phyloP scores from a whole-genome alignment of 1,284 basidiomycete species.

The Apiotrichum sp. region DNA sequence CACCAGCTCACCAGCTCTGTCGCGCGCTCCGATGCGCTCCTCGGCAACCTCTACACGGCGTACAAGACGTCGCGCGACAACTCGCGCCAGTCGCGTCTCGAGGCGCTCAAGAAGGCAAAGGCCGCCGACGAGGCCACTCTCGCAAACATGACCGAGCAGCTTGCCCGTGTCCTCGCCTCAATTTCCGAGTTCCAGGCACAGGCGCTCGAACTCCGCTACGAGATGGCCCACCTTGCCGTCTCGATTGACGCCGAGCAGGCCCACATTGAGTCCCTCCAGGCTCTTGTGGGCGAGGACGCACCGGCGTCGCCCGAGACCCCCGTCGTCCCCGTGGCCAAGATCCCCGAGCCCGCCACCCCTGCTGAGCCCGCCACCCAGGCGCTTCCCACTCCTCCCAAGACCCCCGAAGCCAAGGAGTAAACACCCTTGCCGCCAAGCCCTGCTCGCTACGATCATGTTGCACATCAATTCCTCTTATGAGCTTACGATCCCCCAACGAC shows the following conservation, averaged over 20 bases:
- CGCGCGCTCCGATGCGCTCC: constrained; percentile 1
- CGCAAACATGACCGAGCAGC: neutral
- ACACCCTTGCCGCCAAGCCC: neutral
- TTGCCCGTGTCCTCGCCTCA: neutral
- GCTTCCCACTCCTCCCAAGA: neutral
- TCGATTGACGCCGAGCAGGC: constrained; percentile 5
- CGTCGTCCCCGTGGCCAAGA: neutral
- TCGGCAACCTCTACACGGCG: constrained; percentile 1
- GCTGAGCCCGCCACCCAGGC: neutral
- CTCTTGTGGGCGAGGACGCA: neutral
- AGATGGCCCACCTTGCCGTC: constrained; percentile 5
- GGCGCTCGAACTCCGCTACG: constrained; percentile 4
- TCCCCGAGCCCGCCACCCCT: neutral
- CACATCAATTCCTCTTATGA: neutral
- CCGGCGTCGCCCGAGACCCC: neutral
- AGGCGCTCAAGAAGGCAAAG: neutral
- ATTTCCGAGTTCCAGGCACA: constrained; percentile 4
- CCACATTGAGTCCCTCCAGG: constrained; percentile 1
- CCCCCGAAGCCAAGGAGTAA: neutral
- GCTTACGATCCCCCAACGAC: neutral
- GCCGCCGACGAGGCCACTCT: constrained; percentile 1
- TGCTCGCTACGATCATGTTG: no score
- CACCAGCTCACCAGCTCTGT: neutral
- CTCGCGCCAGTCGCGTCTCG: neutral
- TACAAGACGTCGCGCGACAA: constrained; percentile 1